Percentiles rank a stretch among this genome's conserved stretches.
Conservation (phyloP, 257 asterid species). For the Mentha longifolia region DNA sequence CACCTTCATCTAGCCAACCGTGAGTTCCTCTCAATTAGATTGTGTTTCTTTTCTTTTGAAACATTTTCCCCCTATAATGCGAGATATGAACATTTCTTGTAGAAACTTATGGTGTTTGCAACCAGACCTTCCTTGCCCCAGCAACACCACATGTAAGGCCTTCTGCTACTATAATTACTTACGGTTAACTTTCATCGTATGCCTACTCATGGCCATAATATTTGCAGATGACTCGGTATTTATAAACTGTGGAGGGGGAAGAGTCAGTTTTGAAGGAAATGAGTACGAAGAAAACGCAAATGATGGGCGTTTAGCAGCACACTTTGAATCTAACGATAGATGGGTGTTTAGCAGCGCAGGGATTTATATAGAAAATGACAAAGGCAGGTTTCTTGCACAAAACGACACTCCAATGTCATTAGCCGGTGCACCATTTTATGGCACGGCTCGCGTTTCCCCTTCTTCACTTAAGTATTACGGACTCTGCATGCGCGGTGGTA, state of each 20-base stretch:
- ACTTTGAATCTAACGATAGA: conserved; percentile 43
- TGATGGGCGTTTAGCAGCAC: conserved; percentile 52
- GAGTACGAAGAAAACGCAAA: conserved; percentile 60
- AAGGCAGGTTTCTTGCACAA: conserved; percentile 26
- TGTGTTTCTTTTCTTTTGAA: background rate
- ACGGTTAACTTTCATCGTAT: background rate
- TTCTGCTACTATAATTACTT: background rate
- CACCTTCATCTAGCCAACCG: conserved; percentile 56
- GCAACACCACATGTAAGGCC: conserved; percentile 51
- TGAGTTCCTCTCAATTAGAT: conserved; percentile 43
- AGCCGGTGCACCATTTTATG: conserved; percentile 49
- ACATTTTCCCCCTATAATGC: conserved; percentile 3
- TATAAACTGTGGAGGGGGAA: conserved; percentile 85
- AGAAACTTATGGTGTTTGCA: conserved; percentile 72
- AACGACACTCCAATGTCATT: conserved; percentile 38
- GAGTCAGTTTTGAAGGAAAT: conserved; percentile 48
- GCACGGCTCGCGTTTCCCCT: conserved; percentile 77
- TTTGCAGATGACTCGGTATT: conserved; percentile 62
- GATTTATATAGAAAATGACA: conserved; percentile 31
- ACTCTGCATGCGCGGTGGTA: conserved; percentile 76
- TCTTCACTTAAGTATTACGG: conserved; percentile 77
- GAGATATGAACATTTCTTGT: conserved; percentile 17
- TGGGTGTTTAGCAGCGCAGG: conserved; percentile 96
- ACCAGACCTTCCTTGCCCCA: conserved; percentile 68
- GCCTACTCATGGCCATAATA: conserved; percentile 18